These are phyloP conservation scores for Aegilops bicornis DNA, from an alignment of 176 grass and related monocot genomes.

Conservation along the genomic window DNA sequence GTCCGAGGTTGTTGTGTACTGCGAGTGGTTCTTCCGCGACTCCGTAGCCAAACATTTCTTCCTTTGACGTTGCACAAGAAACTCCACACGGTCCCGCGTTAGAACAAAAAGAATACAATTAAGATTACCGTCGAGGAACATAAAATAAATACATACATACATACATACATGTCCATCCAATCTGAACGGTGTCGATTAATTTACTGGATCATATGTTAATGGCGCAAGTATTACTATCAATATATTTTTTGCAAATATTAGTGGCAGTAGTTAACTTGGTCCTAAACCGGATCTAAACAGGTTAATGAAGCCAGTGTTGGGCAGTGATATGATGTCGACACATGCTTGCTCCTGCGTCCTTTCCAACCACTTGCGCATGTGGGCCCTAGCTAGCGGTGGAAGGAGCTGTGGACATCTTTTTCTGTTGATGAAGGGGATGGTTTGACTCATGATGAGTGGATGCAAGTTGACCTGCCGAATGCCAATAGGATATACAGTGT, in stretches of 20 bases:
- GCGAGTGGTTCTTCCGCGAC: background rate
- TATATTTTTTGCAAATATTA: too few species aligned
- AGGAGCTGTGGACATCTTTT: background rate
- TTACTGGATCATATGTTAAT: background rate
- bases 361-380: background rate
- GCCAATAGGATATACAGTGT: background rate
- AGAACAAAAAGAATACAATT: background rate
- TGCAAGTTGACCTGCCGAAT: background rate
- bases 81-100: background rate
- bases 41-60: too few species aligned
- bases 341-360: background rate
- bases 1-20: too few species aligned
- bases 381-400: background rate
- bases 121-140: background rate
- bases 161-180: too few species aligned
- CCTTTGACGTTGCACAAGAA: background rate
- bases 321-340: background rate
- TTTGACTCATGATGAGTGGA: background rate
- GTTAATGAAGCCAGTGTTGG: background rate
- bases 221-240: too few species aligned
- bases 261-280: background rate
- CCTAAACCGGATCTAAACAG: background rate
- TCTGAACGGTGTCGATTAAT: too few species aligned
- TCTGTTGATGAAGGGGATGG: background rate
- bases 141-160: too few species aligned